phyloP scores from a whole-genome alignment of 2,329 filamentous ascomycete species.

The Ophiobolus disseminans region DNA sequence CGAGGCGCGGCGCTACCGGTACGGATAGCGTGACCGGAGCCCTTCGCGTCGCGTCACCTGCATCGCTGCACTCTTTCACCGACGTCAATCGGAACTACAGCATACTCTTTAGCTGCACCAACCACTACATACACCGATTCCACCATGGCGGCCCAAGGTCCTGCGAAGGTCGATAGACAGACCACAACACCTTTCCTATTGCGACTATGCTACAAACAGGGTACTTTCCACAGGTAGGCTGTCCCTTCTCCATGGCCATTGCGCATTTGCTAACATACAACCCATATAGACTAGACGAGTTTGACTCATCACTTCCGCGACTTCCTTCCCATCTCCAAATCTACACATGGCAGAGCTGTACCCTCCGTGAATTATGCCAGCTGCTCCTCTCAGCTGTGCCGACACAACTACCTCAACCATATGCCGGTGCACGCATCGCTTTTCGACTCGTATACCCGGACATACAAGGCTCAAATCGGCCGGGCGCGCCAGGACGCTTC shows the following conservation, averaged over 20 bases:
- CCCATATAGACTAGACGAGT: slow-evolving; percentile 69
- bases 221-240: slow-evolving; percentile 75
- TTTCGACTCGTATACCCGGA: slow-evolving; percentile 90
- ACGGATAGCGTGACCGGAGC: slow-evolving; percentile 31
- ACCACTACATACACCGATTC: slow-evolving; percentile 2
- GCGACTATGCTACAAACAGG: slow-evolving; percentile 81
- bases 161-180: slow-evolving; percentile 66
- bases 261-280: slow-evolving; percentile 5
- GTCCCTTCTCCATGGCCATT: neutral
- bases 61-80: no score
- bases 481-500: slow-evolving; percentile 66
- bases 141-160: slow-evolving; percentile 42
- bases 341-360: slow-evolving; percentile 86
- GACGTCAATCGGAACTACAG: no score
- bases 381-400: slow-evolving; percentile 75
- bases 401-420: slow-evolving; percentile 72
- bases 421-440: slow-evolving; percentile 81
- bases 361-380: slow-evolving; percentile 79
- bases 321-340: slow-evolving; percentile 75
- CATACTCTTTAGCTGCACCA: no score
- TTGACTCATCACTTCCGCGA: slow-evolving; percentile 60
- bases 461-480: slow-evolving; percentile 57
- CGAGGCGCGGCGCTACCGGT: slow-evolving; percentile 22
- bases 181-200: slow-evolving; percentile 81
- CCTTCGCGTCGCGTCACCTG: slow-evolving; percentile 23